phyloP scores from a whole-genome alignment of 257 asterid species.

The Phtheirospermum japonicum region DNA sequence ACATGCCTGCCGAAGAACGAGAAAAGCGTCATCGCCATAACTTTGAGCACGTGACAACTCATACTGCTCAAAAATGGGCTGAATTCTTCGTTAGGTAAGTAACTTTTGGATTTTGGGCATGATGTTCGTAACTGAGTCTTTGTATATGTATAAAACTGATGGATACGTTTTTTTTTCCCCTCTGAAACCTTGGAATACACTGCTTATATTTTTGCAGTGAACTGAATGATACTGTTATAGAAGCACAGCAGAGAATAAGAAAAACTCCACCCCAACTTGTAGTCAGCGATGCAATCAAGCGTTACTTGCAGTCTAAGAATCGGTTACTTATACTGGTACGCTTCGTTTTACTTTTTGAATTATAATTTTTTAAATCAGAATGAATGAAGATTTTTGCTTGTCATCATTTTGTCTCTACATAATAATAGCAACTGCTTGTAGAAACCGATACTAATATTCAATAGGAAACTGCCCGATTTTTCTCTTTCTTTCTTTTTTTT shows the following conservation, averaged over 20 bases:
- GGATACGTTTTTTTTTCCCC: not conserved
- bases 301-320: conserved; percentile 64
- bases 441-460: too few species aligned
- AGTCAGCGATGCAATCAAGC: conserved; percentile 49
- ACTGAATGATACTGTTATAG: conserved; percentile 87
- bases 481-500: not conserved
- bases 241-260: conserved; percentile 83
- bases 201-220: conserved; percentile 58
- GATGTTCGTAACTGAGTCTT: conserved; percentile 4
- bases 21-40: conserved; percentile 91
- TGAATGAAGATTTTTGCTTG: not conserved
- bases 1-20: conserved; percentile 82
- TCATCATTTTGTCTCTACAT: not conserved
- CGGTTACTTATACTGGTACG: conserved; percentile 84
- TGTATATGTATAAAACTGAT: not conserved
- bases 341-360: conserved; percentile 22
- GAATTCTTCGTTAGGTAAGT: conserved; percentile 89
- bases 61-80: conserved; percentile 99
- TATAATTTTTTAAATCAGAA: conserved; percentile 11
- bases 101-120: conserved; percentile 14
- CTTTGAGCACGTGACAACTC: conserved; percentile 82
- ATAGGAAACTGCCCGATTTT: not conserved
- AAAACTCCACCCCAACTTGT: conserved; percentile 66
- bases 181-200: conserved; percentile 7
- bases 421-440: not conserved